phyloP scores from a whole-genome alignment of 805 yeast species.

The Hemisphaericaspora nanyangensis region DNA sequence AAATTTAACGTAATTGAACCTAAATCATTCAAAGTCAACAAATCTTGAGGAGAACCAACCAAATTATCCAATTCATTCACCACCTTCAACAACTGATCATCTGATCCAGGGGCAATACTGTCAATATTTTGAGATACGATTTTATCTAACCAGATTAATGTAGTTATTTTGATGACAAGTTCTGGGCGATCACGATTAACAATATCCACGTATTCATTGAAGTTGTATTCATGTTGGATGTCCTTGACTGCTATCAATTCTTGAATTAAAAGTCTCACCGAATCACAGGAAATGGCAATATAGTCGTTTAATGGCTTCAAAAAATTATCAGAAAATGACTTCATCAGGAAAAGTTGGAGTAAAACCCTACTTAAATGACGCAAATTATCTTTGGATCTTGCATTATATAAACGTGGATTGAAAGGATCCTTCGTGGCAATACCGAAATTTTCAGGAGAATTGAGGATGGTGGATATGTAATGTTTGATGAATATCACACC shows the following conservation, averaged over 20 bases:
- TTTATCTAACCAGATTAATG: slow-evolving; percentile 44
- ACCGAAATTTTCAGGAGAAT: slow-evolving; percentile 56
- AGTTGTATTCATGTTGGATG: slow-evolving; percentile 56
- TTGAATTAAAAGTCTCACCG: slow-evolving; percentile 42
- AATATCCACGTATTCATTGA: slow-evolving; percentile 68
- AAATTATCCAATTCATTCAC: slow-evolving; percentile 39
- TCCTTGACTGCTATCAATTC: slow-evolving; percentile 52
- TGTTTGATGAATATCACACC: slow-evolving; percentile 62
- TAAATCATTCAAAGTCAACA: slow-evolving; percentile 48
- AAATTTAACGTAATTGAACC: slow-evolving; percentile 54
- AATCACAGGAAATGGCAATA: slow-evolving; percentile 48
- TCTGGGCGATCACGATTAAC: slow-evolving; percentile 44
- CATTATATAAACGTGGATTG: slow-evolving; percentile 14
- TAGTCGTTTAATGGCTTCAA: slow-evolving; percentile 79
- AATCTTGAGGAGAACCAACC: slow-evolving; percentile 33
- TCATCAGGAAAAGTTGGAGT: slow-evolving; percentile 63
- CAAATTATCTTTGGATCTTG: slow-evolving; percentile 45
- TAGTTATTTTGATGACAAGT: slow-evolving; percentile 41
- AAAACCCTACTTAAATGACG: slow-evolving; percentile 54
- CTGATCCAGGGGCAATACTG: slow-evolving; percentile 43
- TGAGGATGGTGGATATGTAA: slow-evolving; percentile 44
- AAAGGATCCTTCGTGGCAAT: slow-evolving; percentile 32
- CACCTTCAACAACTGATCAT: slow-evolving; percentile 52
- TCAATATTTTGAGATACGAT: slow-evolving; percentile 41
- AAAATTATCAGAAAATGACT: slow-evolving; percentile 66